phyloP scores from a whole-genome alignment of 2,329 filamentous ascomycete species.

The Microsporum canis region DNA sequence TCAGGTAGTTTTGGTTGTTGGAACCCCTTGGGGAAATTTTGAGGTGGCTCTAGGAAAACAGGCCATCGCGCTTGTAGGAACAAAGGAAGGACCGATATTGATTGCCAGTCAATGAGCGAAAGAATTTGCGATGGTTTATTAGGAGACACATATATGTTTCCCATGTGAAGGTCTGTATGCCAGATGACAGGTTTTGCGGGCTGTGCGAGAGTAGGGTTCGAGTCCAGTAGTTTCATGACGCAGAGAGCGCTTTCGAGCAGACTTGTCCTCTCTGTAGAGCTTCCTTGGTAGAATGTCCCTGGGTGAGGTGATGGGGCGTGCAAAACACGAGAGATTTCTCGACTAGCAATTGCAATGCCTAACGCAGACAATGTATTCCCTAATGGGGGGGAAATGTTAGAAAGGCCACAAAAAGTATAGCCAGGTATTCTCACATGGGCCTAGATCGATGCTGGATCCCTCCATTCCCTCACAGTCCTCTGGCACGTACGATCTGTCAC shows the following conservation, averaged over 20 bases:
- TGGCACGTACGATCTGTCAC: neutral
- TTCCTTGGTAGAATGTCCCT: constrained; percentile 6
- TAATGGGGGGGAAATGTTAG: neutral
- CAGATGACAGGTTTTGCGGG: constrained; percentile 18
- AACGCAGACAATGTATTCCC: neutral
- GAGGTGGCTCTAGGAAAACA: neutral
- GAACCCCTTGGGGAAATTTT: neutral
- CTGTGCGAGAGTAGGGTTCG: neutral
- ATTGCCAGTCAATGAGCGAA: constrained; percentile 36
- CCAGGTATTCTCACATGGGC: neutral
- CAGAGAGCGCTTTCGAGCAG: neutral
- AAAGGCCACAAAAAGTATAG: neutral
- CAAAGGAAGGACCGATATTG: constrained; percentile 22
- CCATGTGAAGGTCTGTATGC: constrained; percentile 32
- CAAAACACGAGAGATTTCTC: constrained; percentile 1
- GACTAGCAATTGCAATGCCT: constrained; percentile 5
- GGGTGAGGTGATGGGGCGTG: neutral
- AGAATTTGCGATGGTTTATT: constrained; percentile 14
- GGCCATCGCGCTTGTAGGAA: constrained; percentile 17
- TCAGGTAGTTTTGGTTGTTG: neutral
- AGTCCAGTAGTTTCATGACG: neutral
- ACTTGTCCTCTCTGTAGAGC: neutral
- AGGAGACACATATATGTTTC: constrained; percentile 29
- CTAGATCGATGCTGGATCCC: neutral
- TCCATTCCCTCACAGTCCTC: neutral